Evolutionary conservation across 2,329 filamentous ascomycete genomes (phyloP).

Genomic region (Aspergillus tamarii): DNA sequence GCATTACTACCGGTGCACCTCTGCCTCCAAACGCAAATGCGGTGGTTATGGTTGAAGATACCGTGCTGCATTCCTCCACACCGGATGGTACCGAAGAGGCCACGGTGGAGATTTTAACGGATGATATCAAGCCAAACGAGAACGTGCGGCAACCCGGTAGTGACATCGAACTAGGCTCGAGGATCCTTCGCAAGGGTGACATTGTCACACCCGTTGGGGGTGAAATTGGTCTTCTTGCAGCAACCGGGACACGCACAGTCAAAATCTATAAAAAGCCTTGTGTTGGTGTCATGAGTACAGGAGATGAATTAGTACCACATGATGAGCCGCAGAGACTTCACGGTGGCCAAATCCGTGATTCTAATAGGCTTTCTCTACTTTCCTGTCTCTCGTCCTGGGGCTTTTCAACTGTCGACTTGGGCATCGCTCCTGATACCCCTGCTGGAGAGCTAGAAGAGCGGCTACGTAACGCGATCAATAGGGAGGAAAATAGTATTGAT

Average conservation of each 20-base stretch:
- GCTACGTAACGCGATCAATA: slow-evolving; percentile 72
- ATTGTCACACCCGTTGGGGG: slow-evolving; percentile 82
- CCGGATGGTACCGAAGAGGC: slow-evolving; percentile 83
- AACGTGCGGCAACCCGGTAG: slow-evolving; percentile 92
- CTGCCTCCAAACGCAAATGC: slow-evolving; percentile 85
- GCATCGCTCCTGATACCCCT: slow-evolving; percentile 66
- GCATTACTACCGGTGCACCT: slow-evolving; percentile 94
- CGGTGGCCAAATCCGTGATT: slow-evolving; percentile 87
- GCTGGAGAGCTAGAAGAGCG: slow-evolving; percentile 74
- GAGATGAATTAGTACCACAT: slow-evolving; percentile 87
- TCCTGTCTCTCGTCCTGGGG: slow-evolving; percentile 74
- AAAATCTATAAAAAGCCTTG: slow-evolving; percentile 74
- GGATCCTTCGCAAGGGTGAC: slow-evolving; percentile 76
- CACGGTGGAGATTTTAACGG: slow-evolving; percentile 82
- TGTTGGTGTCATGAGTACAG: slow-evolving; percentile 87
- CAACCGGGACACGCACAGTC: slow-evolving; percentile 74
- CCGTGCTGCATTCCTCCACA: slow-evolving; percentile 72
- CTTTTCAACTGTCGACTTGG: slow-evolving; percentile 80
- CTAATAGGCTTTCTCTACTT: slow-evolving; percentile 85
- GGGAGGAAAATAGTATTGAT: slow-evolving; percentile 59
- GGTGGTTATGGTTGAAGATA: slow-evolving; percentile 97
- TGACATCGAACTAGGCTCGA: slow-evolving; percentile 71
- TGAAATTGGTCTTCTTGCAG: slow-evolving; percentile 86
- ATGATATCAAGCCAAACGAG: slow-evolving; percentile 73
- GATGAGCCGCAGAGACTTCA: slow-evolving; percentile 62